phyloP scores from a whole-genome alignment of 306 rosid species.

The Pterocarpus macrocarpus region DNA sequence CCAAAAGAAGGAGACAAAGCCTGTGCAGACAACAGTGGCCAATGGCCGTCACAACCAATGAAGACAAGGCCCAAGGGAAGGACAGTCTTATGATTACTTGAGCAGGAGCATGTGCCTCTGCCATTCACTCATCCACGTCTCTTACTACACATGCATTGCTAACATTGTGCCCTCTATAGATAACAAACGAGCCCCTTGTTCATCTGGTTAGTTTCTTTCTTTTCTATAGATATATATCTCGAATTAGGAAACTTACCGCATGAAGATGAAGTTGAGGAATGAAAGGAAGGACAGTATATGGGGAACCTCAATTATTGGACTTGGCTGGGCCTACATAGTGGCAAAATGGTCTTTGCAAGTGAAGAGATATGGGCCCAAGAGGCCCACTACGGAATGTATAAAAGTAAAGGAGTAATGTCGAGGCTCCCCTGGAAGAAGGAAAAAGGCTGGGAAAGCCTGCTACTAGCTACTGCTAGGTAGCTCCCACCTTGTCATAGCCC shows the following conservation, averaged over 20 bases:
- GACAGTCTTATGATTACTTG: constrained; percentile 23
- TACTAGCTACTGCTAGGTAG: constrained; percentile 1
- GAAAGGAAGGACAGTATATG: not conserved
- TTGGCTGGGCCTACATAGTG: constrained; percentile 20
- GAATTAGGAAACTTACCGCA: not conserved
- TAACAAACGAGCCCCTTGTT: constrained; percentile 13
- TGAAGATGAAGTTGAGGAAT: constrained; percentile 18
- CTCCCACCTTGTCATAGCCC: constrained; percentile 29
- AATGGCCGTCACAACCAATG: constrained; percentile 1
- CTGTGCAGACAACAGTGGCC: constrained; percentile 5
- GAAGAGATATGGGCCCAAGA: constrained; percentile 38
- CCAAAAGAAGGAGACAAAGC: constrained; percentile 35
- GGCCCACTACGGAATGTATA: not conserved
- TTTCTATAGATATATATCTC: not conserved
- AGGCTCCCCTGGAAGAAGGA: constrained; percentile 8
- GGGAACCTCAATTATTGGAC: constrained; percentile 7
- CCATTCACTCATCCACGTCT: constrained; percentile 22
- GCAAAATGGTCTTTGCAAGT: constrained; percentile 11
- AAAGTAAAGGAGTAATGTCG: not conserved
- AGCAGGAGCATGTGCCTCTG: constrained; percentile 47
- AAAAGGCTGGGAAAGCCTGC: constrained; percentile 10
- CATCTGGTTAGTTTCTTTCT: constrained; percentile 11
- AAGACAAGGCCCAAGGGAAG: not conserved
- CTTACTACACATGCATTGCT: constrained; percentile 26
- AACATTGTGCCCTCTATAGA: constrained; percentile 1